Base-by-base conservation (phyloP, 768 basidiomycete genomes). In the Boletus insuetus region DNA sequence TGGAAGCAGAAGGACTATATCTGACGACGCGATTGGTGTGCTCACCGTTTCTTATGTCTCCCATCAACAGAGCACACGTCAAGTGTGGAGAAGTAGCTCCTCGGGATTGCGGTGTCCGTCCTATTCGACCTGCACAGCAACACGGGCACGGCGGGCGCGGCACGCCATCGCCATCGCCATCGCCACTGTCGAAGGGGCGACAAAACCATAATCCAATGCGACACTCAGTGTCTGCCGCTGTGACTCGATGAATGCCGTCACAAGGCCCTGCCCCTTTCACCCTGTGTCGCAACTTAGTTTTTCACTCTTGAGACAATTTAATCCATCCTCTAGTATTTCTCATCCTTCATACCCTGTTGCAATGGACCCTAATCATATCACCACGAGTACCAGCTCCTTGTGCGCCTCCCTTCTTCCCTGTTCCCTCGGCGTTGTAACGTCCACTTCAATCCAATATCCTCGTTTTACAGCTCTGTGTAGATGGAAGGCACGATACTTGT, bases 61-160 rank as follows among this genome's bases (percentile, higher is more conserved):
- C 54, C 49, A 49, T 62, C 40, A 38, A 59, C 62, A 90, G 91
- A 62, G 81, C 88, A n/a, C 91, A 94, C 65, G 78, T 90, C 58
- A 92, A 91, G 67, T 94, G 92, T 63, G 91, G 91, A 17, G 91
- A 94, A 66, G 64, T 81, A 44, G 91, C 91, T 13, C 91, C 91
- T 11, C 76, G 79, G 50, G 86, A 93, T 69, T 93, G 91, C 63
- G 90, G 87, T 19, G 52, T 83, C n/a, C 82, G 80, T 38, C 75
- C 77, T 20, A 47, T 68, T 26, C 62, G 66, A 55, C 56, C 66
- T 40, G 58, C 49, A 52, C 64, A 64, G 53, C 66, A 63, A 26
- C 65, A 70, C 53, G 63, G 59, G 16, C 69, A 68, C 31, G 61
- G 51, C 37, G 54, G 53, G 38, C 54, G 59, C 22, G 51, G 54